Evolutionary conservation across 768 basidiomycete genomes (phyloP).

Genomic region (Phaeotremella fagi): DNA sequence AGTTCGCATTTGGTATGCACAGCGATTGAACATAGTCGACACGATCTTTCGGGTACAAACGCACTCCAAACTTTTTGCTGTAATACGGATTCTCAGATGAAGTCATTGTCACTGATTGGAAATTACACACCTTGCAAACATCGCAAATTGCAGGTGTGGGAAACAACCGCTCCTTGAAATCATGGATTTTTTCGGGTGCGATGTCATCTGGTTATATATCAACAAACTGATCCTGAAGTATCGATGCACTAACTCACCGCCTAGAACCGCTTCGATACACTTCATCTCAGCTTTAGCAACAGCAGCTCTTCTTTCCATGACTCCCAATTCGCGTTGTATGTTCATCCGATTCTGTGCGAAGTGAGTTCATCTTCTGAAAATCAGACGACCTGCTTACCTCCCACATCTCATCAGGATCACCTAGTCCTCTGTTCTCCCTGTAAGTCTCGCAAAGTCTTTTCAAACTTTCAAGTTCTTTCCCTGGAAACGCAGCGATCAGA

Average conservation of each 20-base stretch:
- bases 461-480: neutral
- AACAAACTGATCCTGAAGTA: neutral
- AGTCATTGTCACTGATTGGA: neutral
- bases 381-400: neutral
- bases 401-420: neutral
- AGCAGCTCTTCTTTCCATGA: neutral
- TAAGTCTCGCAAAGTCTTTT: neutral
- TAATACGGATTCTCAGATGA: neutral
- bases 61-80: conserved; percentile 1
- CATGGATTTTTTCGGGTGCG: neutral
- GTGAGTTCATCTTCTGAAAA: neutral
- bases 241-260: neutral
- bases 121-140: neutral
- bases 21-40: neutral
- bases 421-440: neutral
- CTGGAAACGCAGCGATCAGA: neutral
- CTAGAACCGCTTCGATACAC: neutral
- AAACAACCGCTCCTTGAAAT: neutral
- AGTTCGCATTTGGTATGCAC: neutral
- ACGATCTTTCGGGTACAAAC: neutral
- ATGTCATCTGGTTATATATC: neutral
- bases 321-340: neutral
- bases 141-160: neutral
- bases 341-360: neutral
- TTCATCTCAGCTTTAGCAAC: neutral